A percentile compares a stretch with the other conserved stretches of the same genome.
Conservation (phyloP, 495 filamentous ascomycete species). For the Neurospora hispaniola region DNA sequence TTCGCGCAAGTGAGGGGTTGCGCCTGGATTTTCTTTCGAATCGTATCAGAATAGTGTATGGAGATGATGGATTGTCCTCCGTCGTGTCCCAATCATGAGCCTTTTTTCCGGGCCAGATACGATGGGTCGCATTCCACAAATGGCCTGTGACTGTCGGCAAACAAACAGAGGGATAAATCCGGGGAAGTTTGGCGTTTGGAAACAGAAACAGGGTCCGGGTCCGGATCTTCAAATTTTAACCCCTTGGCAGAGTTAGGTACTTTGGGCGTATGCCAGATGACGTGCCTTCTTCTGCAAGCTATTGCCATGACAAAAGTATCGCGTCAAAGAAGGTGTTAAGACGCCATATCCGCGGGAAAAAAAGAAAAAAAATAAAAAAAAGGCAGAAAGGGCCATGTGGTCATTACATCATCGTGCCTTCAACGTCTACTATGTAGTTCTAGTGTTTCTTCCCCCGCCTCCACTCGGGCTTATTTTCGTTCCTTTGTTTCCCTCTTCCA, state of each 20-base stretch:
- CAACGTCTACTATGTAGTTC: not conserved
- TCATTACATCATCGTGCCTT: constrained; percentile 6
- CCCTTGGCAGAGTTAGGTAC: not conserved
- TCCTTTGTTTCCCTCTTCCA: not conserved
- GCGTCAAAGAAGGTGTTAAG: not conserved
- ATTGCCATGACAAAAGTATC: not conserved
- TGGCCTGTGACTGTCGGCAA: not conserved
- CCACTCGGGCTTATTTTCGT: not conserved
- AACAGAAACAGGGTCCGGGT: not conserved
- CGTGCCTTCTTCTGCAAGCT: not conserved
- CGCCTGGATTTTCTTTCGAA: not conserved
- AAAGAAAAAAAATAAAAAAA: not conserved
- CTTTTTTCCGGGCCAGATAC: not conserved
- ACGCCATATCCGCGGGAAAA: not conserved
- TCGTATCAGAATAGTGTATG: not conserved
- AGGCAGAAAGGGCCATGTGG: not conserved
- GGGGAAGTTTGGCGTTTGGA: not conserved
- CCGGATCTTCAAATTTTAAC: not conserved
- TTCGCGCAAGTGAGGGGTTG: not conserved
- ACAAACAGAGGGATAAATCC: not conserved
- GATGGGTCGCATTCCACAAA: not conserved
- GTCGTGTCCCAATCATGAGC: not conserved
- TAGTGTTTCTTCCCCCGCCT: not conserved
- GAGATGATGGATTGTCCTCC: not conserved
- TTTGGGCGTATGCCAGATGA: not conserved